phyloP scores from a whole-genome alignment of 2,329 filamentous ascomycete species.

The Ascomycota sp. region DNA sequence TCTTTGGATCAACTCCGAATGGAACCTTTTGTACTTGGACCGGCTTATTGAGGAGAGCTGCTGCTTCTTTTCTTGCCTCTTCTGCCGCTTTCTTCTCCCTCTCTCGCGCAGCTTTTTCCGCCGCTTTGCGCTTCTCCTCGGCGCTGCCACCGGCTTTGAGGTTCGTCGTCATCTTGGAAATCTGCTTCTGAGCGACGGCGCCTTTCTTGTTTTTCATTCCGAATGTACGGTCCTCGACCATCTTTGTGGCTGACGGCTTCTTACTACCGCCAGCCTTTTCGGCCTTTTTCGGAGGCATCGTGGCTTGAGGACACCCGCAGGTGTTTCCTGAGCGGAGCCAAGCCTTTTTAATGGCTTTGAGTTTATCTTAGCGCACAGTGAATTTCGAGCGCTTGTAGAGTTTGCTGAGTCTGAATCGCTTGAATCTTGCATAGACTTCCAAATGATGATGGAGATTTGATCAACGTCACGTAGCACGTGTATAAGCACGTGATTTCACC shows the following conservation, averaged over 20 bases:
- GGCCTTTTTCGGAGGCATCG: slow-evolving; percentile 53
- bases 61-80: slow-evolving; percentile 58
- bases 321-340: too few relatives aligned
- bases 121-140: slow-evolving; percentile 66
- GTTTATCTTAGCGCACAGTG: too few relatives aligned
- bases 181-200: slow-evolving; percentile 70
- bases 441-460: too few relatives aligned
- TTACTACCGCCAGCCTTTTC: slow-evolving; percentile 32
- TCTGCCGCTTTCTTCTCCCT: slow-evolving; percentile 86
- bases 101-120: slow-evolving; percentile 47
- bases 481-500: too few relatives aligned
- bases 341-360: too few relatives aligned
- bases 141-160: slow-evolving; percentile 55
- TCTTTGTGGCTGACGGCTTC: slow-evolving; percentile 36
- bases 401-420: too few relatives aligned
- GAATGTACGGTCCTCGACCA: slow-evolving; percentile 88
- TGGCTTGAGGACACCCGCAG: too few relatives aligned
- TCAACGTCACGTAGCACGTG: too few relatives aligned
- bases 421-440: too few relatives aligned
- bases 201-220: slow-evolving; percentile 99
- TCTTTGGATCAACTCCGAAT: slow-evolving; percentile 96
- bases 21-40: slow-evolving; percentile 94
- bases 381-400: too few relatives aligned
- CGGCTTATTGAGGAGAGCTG: slow-evolving; percentile 71
- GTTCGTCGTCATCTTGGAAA: slow-evolving; percentile 62